Evolutionary conservation across 345 rosid genomes (phyloP).

Genomic region (Capsella bursapastoris): DNA sequence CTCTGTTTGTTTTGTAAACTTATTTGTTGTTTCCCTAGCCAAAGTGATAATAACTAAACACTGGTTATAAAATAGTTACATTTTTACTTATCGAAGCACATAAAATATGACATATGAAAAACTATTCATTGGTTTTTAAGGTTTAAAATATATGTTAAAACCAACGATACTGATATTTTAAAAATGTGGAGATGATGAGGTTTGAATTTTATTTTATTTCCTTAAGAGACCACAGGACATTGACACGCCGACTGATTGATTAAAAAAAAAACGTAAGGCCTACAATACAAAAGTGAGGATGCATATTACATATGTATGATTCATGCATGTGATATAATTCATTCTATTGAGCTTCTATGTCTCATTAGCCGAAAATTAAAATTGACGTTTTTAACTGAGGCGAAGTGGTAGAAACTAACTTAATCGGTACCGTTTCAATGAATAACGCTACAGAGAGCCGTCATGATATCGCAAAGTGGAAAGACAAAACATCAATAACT

Average conservation of each 20-base stretch:
- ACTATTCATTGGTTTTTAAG: background rate
- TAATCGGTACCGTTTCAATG: background rate
- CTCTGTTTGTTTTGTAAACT: background rate
- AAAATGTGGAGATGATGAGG: background rate
- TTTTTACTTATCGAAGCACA: background rate
- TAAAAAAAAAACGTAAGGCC: background rate
- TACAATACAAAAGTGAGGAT: background rate
- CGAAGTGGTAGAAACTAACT: background rate
- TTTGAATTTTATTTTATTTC: background rate
- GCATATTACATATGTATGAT: background rate
- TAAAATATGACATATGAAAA: background rate
- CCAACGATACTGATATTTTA: background rate
- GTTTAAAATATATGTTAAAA: background rate
- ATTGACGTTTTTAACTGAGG: background rate
- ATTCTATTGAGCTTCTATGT: background rate
- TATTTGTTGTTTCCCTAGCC: background rate
- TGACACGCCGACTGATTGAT: constrained; percentile 18
- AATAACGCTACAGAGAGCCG: background rate
- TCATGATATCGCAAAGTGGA: background rate
- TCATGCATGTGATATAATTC: constrained; percentile 5
- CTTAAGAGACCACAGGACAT: constrained; percentile 8
- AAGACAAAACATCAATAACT: background rate
- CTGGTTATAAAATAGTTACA: background rate
- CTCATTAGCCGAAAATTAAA: background rate
- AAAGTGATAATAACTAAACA: background rate